Evolutionary conservation across 371 early-diverging fungal species (phyloP).

Genomic region (Mucor ambiguus): DNA sequence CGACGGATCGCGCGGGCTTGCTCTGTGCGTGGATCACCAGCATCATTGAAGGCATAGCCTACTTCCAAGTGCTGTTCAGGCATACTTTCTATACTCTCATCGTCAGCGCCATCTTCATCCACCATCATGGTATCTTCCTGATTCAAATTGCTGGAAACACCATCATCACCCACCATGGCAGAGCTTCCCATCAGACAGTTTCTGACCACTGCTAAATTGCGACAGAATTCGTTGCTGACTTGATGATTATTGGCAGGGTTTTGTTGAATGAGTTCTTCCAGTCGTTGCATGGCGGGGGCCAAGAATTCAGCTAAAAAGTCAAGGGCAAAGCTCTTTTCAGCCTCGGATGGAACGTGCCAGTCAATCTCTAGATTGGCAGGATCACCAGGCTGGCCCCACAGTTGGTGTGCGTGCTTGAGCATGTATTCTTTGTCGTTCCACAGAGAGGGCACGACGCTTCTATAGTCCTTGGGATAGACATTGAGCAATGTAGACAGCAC

Average conservation of each 20-base stretch:
- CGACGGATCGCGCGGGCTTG: constrained; percentile 52
- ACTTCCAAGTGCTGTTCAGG: constrained; percentile 46
- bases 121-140: neutral
- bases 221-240: constrained; percentile 58
- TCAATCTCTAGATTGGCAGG: constrained; percentile 56
- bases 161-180: constrained; percentile 59
- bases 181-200: constrained; percentile 59
- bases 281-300: constrained; percentile 43
- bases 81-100: constrained; percentile 41
- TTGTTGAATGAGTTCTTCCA: constrained; percentile 50
- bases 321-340: constrained; percentile 71
- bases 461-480: constrained; percentile 58
- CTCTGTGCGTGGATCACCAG: constrained; percentile 48
- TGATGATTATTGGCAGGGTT: constrained; percentile 34
- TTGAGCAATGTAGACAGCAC: constrained; percentile 49
- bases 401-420: constrained; percentile 60
- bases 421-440: constrained; percentile 61
- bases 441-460: constrained; percentile 42
- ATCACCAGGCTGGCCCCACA: constrained; percentile 74
- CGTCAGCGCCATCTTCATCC: constrained; percentile 13
- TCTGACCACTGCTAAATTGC: constrained; percentile 58
- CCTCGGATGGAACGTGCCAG: constrained; percentile 80
- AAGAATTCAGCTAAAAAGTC: constrained; percentile 60
- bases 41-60: constrained; percentile 65
- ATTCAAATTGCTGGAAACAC: constrained; percentile 14